phyloP scores from a whole-genome alignment of 306 rosid species.

The Inga leiocalycina region DNA sequence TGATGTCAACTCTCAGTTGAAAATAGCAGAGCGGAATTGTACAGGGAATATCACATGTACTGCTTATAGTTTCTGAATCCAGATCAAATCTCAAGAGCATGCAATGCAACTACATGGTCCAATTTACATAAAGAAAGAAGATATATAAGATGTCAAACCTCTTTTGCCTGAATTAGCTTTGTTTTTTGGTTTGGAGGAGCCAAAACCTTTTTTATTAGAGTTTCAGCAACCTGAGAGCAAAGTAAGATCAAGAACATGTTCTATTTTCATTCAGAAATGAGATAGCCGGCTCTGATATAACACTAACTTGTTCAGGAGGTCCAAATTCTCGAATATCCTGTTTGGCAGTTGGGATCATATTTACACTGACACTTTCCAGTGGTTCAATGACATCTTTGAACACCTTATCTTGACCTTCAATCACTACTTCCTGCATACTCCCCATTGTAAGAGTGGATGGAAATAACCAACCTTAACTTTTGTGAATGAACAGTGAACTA shows the following conservation, averaged over 20 bases:
- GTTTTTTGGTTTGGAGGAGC: constrained; percentile 92
- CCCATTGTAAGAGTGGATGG: constrained; percentile 36
- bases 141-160: constrained; percentile 56
- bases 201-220: constrained; percentile 77
- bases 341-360: constrained; percentile 66
- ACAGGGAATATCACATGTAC: background rate
- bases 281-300: background rate
- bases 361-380: constrained; percentile 85
- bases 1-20: background rate
- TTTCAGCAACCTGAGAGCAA: constrained; percentile 73
- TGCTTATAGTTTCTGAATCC: background rate
- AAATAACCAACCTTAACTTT: constrained; percentile 35
- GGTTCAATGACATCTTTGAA: constrained; percentile 96
- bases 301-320: constrained; percentile 69
- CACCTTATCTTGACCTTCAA: constrained; percentile 97
- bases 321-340: constrained; percentile 88
- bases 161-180: constrained; percentile 75
- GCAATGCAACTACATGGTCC: background rate
- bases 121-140: background rate
- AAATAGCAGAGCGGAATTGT: constrained; percentile 14
- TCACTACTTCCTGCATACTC: constrained; percentile 72
- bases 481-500: constrained; percentile 20
- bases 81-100: constrained; percentile 11
- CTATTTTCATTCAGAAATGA: constrained; percentile 9
- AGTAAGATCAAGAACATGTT: constrained; percentile 12